phyloP scores from a whole-genome alignment of 805 yeast genomes.

The Wickerhamomyces bovis region DNA sequence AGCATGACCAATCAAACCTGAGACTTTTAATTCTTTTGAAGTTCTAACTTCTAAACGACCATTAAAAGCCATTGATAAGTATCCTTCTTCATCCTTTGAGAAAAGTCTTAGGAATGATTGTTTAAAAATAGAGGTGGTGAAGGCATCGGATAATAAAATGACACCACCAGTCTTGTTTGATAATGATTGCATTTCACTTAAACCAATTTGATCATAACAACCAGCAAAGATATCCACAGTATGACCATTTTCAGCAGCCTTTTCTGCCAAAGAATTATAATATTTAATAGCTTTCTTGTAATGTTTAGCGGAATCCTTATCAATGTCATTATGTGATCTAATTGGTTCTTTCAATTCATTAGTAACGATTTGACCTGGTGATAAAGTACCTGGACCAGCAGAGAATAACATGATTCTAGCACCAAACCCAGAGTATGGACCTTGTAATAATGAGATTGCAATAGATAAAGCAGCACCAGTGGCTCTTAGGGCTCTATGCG shows the following conservation, averaged over 20 bases:
- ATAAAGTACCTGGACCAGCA: slow-evolving; percentile 92
- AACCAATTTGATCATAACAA: slow-evolving; percentile 93
- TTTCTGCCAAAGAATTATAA: slow-evolving; percentile 68
- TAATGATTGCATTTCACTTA: slow-evolving; percentile 85
- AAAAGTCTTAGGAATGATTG: slow-evolving; percentile 86
- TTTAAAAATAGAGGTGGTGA: slow-evolving; percentile 90
- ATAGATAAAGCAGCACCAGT: slow-evolving; percentile 90
- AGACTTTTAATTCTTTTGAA: slow-evolving; percentile 77
- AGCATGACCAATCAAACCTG: slow-evolving; percentile 94
- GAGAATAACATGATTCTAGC: slow-evolving; percentile 86
- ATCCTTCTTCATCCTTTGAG: slow-evolving; percentile 82
- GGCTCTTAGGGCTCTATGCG: slow-evolving; percentile 81
- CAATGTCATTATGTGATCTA: slow-evolving; percentile 95
- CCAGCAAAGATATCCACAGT: slow-evolving; percentile 90
- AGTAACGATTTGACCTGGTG: slow-evolving; percentile 92
- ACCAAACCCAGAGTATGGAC: slow-evolving; percentile 78
- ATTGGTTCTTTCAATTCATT: slow-evolving; percentile 91
- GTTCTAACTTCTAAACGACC: slow-evolving; percentile 86
- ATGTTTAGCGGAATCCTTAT: slow-evolving; percentile 83
- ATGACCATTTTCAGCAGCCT: slow-evolving; percentile 68
- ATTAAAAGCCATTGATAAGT: slow-evolving; percentile 83
- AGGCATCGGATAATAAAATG: slow-evolving; percentile 81
- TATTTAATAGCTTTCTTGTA: slow-evolving; percentile 80
- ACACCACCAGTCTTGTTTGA: slow-evolving; percentile 89
- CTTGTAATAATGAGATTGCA: slow-evolving; percentile 76